phyloP scores from a whole-genome alignment of 2,329 filamentous ascomycete genomes.

The Diaporthe sp. region DNA sequence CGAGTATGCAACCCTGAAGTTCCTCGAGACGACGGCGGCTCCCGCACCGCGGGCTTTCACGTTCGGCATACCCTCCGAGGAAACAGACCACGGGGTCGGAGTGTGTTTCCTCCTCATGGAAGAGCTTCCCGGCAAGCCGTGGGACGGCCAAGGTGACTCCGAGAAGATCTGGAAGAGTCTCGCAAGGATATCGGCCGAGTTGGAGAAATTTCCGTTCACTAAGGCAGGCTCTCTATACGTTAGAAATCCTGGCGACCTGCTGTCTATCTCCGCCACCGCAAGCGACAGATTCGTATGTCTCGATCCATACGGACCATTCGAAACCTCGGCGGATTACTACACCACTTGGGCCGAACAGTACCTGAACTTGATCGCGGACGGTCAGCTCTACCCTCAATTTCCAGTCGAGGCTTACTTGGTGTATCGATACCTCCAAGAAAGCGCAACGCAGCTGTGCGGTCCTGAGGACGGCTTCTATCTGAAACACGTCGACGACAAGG shows the following conservation, averaged over 20 bases:
- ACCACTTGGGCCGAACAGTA: background rate
- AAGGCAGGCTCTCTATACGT: conserved; percentile 46
- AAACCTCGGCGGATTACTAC: background rate
- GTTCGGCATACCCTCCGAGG: conserved; percentile 44
- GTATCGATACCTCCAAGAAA: conserved; percentile 54
- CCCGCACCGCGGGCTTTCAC: conserved; percentile 47
- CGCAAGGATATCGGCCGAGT: conserved; percentile 46
- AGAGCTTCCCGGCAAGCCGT: conserved; percentile 45
- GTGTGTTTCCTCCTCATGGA: conserved; percentile 48
- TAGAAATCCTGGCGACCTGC: accelerated
- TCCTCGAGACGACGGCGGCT: conserved; percentile 46
- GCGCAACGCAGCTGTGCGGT: conserved; percentile 42
- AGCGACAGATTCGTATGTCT: conserved; percentile 45
- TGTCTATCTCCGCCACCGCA: conserved; percentile 40
- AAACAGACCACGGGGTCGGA: conserved; percentile 44
- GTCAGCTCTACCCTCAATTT: conserved; percentile 24
- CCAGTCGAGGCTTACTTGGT: conserved; percentile 48
- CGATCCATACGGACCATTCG: background rate
- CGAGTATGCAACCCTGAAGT: conserved; percentile 51
- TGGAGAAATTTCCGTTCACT: conserved; percentile 45
- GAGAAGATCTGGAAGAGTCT: conserved; percentile 44
- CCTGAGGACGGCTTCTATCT: conserved; percentile 47
- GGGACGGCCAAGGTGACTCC: conserved; percentile 36
- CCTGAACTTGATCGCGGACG: conserved; percentile 37
- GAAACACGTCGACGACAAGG: background rate